Conservation (phyloP, 225 moss, liverwort and hornwort species). For the Neckera pumila region DNA sequence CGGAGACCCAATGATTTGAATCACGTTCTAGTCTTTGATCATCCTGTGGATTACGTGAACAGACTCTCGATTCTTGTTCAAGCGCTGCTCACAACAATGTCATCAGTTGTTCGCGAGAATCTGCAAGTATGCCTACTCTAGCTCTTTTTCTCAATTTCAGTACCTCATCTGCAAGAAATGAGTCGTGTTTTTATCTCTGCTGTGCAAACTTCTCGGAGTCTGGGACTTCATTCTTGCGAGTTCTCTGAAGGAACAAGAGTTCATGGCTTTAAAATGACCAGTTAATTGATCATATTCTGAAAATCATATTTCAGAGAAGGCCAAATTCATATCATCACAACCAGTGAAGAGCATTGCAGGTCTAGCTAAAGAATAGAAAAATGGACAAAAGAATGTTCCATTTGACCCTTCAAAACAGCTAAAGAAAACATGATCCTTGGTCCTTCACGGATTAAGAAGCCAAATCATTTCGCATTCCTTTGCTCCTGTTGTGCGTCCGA, state of each 20-base stretch:
- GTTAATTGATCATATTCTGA: not conserved
- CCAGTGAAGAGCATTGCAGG: not conserved
- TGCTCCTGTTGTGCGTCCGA: not conserved
- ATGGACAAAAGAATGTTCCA: not conserved
- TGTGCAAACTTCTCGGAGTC: not conserved
- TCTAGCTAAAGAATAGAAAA: not conserved
- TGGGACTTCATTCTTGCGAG: not conserved
- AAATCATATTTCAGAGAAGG: not conserved
- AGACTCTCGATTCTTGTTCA: slow-evolving; percentile 76
- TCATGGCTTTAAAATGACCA: not conserved
- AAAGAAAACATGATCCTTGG: not conserved
- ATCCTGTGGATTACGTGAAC: slow-evolving; percentile 12
- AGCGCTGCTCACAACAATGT: slow-evolving; percentile 71
- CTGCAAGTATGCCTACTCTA: slow-evolving; percentile 52
- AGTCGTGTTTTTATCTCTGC: not conserved
- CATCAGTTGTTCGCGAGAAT: slow-evolving; percentile 57
- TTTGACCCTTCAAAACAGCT: not conserved
- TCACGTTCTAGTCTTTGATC: not conserved
- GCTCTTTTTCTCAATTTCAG: not conserved
- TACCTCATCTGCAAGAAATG: not conserved
- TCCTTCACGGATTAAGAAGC: not conserved
- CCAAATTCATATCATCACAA: not conserved
- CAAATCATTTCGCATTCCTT: not conserved
- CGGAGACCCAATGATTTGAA: not conserved
- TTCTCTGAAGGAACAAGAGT: not conserved